Evolutionary conservation across 73 alveolate genomes (phyloP).

Genomic region (Paramecium tetraurelia): DNA sequence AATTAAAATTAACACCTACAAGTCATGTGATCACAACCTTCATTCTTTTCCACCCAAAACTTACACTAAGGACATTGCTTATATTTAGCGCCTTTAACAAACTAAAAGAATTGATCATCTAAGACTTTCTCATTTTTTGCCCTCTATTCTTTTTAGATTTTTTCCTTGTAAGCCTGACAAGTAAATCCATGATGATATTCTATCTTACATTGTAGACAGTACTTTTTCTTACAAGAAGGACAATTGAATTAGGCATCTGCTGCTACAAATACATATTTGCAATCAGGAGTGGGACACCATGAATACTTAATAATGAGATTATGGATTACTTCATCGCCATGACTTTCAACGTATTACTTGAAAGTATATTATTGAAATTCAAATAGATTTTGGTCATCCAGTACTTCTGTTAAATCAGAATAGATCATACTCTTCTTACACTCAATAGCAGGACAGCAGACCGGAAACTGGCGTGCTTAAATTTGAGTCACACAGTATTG

Average conservation of each 20-base stretch:
- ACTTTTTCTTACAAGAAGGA: conserved; percentile 63
- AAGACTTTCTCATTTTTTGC: background rate
- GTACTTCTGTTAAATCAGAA: conserved; percentile 49
- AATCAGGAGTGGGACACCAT: conserved; percentile 85
- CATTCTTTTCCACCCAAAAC: background rate
- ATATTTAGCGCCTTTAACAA: background rate
- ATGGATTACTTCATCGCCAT: conserved; percentile 50
- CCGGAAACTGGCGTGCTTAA: background rate
- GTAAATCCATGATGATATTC: conserved; percentile 64
- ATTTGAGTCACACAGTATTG: conserved; percentile 23
- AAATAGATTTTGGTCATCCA: conserved; percentile 38
- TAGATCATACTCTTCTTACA: conserved; percentile 53
- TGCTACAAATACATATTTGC: conserved; percentile 63
- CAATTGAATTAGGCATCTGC: conserved; percentile 61
- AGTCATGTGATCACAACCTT: conserved; percentile 8
- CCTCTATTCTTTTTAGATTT: background rate
- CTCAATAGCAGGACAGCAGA: conserved; percentile 63
- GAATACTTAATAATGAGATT: background rate
- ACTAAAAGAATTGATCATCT: conserved; percentile 6
- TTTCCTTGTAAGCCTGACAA: conserved; percentile 61
- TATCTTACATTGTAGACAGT: conserved; percentile 70
- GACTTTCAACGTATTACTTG: conserved; percentile 51
- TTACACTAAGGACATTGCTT: background rate
- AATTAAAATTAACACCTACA: background rate
- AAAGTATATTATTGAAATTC: conserved; percentile 51